A percentile compares a stretch with the other conserved stretches of the same genome.
These are phyloP conservation scores for Sphaerobolus stellatus DNA, from an alignment of 1,284 basidiomycete species.

Conservation along the genomic window DNA sequence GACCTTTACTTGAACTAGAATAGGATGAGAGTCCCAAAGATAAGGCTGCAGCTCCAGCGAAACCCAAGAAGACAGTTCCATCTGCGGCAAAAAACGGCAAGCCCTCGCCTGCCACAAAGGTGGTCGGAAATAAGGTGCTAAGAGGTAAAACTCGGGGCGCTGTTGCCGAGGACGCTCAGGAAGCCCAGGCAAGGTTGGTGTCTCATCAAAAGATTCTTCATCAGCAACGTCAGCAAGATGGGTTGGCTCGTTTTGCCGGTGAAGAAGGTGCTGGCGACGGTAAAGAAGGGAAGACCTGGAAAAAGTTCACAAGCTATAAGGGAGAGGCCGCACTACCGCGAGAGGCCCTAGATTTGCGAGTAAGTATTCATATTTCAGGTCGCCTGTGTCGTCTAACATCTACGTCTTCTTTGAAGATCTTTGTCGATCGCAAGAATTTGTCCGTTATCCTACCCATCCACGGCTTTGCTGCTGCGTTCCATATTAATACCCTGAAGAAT, in stretches of 20 bases:
- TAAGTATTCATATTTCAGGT: slow-evolving; percentile 39
- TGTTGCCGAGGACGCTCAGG: slow-evolving; percentile 75
- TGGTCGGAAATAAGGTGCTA: slow-evolving; percentile 77
- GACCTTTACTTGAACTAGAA: background rate
- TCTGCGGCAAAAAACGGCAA: slow-evolving; percentile 47
- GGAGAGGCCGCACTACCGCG: slow-evolving; percentile 87
- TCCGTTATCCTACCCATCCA: slow-evolving; percentile 92
- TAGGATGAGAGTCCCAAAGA: slow-evolving; percentile 15
- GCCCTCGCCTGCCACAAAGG: slow-evolving; percentile 65
- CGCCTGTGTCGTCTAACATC: slow-evolving; percentile 6
- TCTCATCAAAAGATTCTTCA: slow-evolving; percentile 91
- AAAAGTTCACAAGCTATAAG: slow-evolving; percentile 96
- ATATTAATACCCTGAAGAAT: slow-evolving; percentile 98
- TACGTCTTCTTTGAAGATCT: slow-evolving; percentile 61
- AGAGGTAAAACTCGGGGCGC: slow-evolving; percentile 82
- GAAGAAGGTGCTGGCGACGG: slow-evolving; percentile 67
- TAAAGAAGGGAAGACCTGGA: slow-evolving; percentile 89
- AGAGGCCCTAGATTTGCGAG: slow-evolving; percentile 73
- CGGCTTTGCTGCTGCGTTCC: slow-evolving; percentile 95
- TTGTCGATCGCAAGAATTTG: slow-evolving; percentile 87
- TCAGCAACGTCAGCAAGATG: slow-evolving; percentile 75
- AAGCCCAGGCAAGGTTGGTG: slow-evolving; percentile 70
- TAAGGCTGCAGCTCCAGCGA: slow-evolving; percentile 15
- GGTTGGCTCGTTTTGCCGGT: slow-evolving; percentile 82
- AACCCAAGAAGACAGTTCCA: slow-evolving; percentile 11